Evolutionary conservation across 2,329 filamentous ascomycete genomes (phyloP).

Genomic region (Arthrinium puccinioides): DNA sequence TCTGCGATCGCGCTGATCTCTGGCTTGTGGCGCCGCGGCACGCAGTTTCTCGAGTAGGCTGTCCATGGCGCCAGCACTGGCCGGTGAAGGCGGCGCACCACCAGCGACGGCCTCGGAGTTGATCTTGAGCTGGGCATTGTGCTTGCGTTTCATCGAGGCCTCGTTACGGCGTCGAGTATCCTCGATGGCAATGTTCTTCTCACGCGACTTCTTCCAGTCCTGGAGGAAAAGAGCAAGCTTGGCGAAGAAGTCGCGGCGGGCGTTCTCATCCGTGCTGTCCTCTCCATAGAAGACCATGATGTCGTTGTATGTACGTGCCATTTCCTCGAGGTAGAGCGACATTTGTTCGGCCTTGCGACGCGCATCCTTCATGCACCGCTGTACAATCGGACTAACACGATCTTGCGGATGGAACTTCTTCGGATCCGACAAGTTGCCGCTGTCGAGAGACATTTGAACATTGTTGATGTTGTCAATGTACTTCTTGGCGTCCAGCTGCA

Average conservation of each 20-base stretch:
- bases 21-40: constrained; percentile 81
- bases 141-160: constrained; percentile 85
- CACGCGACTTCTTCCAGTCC: constrained; percentile 93
- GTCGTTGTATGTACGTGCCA: constrained; percentile 84
- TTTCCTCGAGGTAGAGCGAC: constrained; percentile 87
- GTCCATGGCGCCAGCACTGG: constrained; percentile 88
- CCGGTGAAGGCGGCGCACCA: constrained; percentile 53
- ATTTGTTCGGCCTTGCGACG: constrained; percentile 93
- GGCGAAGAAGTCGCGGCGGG: constrained; percentile 89
- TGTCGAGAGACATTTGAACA: constrained; percentile 84
- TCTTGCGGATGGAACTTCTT: constrained; percentile 98
- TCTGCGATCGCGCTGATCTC: constrained; percentile 83
- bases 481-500: constrained; percentile 77
- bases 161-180: constrained; percentile 81
- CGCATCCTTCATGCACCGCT: constrained; percentile 93
- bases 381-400: constrained; percentile 83
- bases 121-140: constrained; percentile 59
- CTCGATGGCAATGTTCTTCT: constrained; percentile 83
- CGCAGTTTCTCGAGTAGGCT: constrained; percentile 89
- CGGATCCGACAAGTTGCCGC: constrained; percentile 88
- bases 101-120: constrained; percentile 32
- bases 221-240: constrained; percentile 85
- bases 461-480: constrained; percentile 96
- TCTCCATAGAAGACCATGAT: constrained; percentile 97
- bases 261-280: constrained; percentile 83